Evolutionary conservation across 2,329 filamentous ascomycete species (phyloP).

Genomic region (Fusarium albosuccineum): DNA sequence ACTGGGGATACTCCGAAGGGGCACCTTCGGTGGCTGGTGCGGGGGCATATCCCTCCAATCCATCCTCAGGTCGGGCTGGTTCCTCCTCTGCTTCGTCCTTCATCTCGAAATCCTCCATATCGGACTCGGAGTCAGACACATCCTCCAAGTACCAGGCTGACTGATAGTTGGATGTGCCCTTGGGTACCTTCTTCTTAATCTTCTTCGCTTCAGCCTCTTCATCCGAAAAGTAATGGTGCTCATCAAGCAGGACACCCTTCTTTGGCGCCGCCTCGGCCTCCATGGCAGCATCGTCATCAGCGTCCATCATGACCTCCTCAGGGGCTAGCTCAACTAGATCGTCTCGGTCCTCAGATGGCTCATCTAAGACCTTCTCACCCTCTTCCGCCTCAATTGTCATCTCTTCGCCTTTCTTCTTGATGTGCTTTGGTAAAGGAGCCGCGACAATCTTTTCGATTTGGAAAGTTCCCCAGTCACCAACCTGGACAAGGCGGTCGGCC

Average conservation of each 20-base stretch:
- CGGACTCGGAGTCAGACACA: slow-evolving; percentile 86
- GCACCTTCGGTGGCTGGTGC: slow-evolving; percentile 80
- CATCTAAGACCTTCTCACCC: slow-evolving; percentile 72
- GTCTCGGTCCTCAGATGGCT: slow-evolving; percentile 83
- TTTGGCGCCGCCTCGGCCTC: slow-evolving; percentile 60
- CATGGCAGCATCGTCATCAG: slow-evolving; percentile 63
- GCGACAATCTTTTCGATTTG: slow-evolving; percentile 91
- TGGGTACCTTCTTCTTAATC: slow-evolving; percentile 81
- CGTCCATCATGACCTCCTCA: slow-evolving; percentile 82
- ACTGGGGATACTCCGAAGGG: slow-evolving; percentile 91
- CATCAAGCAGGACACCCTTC: slow-evolving; percentile 93
- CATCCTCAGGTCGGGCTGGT: slow-evolving; percentile 82
- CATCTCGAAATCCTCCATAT: slow-evolving; percentile 77
- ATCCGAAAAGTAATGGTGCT: slow-evolving; percentile 98
- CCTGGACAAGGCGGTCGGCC: slow-evolving; percentile 87
- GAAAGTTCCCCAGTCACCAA: slow-evolving; percentile 95
- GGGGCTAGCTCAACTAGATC: slow-evolving; percentile 87
- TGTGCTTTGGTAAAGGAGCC: slow-evolving; percentile 74
- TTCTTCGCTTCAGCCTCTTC: slow-evolving; percentile 64
- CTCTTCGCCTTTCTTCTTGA: slow-evolving; percentile 75
- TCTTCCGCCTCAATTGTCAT: slow-evolving; percentile 77
- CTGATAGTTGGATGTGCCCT: slow-evolving; percentile 94
- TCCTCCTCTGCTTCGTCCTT: slow-evolving; percentile 68
- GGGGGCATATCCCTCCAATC: slow-evolving; percentile 76
- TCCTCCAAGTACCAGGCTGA: slow-evolving; percentile 91